Evolutionary conservation across 805 yeast genomes (phyloP), one percentile per base, ranked within the genome.

Genomic region (Metschnikowia koreensis): DNA sequence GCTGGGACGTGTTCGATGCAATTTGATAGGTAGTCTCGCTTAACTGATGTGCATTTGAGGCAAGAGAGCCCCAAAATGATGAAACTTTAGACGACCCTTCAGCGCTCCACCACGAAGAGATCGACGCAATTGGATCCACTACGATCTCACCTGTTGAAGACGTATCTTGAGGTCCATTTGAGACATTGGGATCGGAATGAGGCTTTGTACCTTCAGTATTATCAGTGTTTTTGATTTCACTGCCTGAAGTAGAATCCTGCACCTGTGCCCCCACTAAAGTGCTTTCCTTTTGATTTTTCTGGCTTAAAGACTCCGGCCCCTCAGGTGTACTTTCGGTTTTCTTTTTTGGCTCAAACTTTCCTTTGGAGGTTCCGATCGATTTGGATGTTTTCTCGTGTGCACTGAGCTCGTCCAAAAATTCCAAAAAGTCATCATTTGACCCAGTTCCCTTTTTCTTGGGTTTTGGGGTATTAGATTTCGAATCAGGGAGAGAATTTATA

Each of bases 401-500:
- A 56, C 85, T 90, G 59, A 87, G 71, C 66, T 88, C 91, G 66
- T 88, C 91, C 52, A 81, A 66, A 52, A 81, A 81, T 16, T 78
- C 83, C 52, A 81, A 64, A 42, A 81, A 75, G 49, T 81, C 84
- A 44, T 79, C 81, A 53, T 77, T 81, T 57, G 80, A 78, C 2
- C 64, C 77, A 37, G 52, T 39, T 7, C 60, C 63, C 43, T 66
- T 59, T 15, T 53, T 52, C 28, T 38, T 44, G 5, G 44, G 51
- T 11, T 38, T 41, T 11, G 57, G 52, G 56, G 60, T 37, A 50
- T 41, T 40, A 50, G 57, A 28, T 52, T 69, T 70, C 26, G 77
- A 75, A 46, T 85, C 90, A 3, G 96, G 94, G 44, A 90, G 77
- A 0, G 92, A 86, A 62, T 87, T 90, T 59, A 88, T 76, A 63